Percentiles rank a stretch among this genome's conserved stretches.
Conservation (phyloP, 2,329 filamentous ascomycete species). For the Phyllosticta citrichinensis region DNA sequence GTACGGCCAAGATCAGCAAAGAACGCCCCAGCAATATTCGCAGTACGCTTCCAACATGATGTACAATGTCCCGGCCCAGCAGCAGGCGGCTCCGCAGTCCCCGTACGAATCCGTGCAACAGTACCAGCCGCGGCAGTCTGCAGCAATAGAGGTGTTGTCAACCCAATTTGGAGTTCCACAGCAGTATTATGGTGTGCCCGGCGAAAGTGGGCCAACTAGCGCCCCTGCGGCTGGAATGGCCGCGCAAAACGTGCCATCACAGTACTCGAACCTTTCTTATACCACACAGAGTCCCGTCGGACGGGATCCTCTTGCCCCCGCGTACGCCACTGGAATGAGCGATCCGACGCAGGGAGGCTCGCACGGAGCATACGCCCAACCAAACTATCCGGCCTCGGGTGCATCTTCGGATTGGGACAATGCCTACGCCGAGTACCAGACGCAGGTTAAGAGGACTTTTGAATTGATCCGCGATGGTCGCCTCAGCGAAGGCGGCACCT, state of each 20-base stretch:
- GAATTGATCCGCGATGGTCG: conserved; percentile 56
- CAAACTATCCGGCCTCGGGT: conserved; percentile 22
- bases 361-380: conserved; percentile 29
- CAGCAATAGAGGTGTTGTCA: conserved; percentile 67
- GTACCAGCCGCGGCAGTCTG: conserved; percentile 66
- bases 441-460: conserved; percentile 53
- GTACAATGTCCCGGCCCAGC: conserved; percentile 64
- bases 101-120: conserved; percentile 66
- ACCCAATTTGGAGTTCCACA: conserved; percentile 59
- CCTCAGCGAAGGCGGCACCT: conserved; percentile 48
- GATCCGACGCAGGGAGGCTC: conserved; percentile 36
- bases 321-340: conserved; percentile 44
- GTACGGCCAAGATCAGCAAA: conserved; percentile 51
- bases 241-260: conserved; percentile 55
- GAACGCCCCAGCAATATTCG: conserved; percentile 38
- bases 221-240: conserved; percentile 48
- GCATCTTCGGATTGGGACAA: conserved; percentile 50
- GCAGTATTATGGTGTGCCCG: conserved; percentile 58
- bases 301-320: conserved; percentile 39
- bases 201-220: conserved; percentile 49
- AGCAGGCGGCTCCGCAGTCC: conserved; percentile 46
- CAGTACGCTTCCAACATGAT: conserved; percentile 58
- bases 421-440: conserved; percentile 55
- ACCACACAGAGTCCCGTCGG: conserved; percentile 50
- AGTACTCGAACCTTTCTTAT: conserved; percentile 48